Evolutionary conservation across 179 eudicot genomes (phyloP), one percentile per base, ranked within the genome.

Genomic region (Amaranthus tricolor): DNA sequence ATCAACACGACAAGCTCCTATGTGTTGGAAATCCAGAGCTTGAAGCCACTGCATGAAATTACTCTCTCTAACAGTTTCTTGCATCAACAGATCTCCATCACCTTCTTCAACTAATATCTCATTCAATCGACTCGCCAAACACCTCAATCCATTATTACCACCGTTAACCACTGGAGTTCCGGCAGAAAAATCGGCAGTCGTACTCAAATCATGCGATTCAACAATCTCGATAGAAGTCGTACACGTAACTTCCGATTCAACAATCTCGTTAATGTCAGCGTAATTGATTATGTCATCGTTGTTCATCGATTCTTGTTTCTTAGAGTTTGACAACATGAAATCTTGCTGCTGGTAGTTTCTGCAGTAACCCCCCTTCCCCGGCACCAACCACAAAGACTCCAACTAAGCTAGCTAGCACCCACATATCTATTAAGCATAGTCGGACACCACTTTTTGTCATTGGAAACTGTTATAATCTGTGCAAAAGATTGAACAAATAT

Each of bases 1-100:
- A 71, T 89, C 98, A 0, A 81, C 85, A 7, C 98, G 88, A 63
- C 98, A 93, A 44, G 98, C 98, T 20, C 98, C 98, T 85, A 89
- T 82, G 7, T 88, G 90, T 68, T 93, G 97, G 86, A 86, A 73
- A 86, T 93, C 95, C 59, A 89, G 65, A 12, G 95, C 95, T 78
- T 72, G 83, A 14, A 93, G 77, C 90, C 90, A 93, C 82, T 81
- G 88, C 67, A 89, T 6, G 52, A 86, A 79, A 47, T 82, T 78
- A 7, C 67, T 86, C 65, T 77, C 88, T 21, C 89, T 67, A 9
- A 78, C 86, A 75, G 74, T 68, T 59, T 80, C 85, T 58, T 80
- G 84, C 78, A 87, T 75, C 85, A 86, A 80, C 82, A 89, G 82
- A 86, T 89, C 93, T 49, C 85, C 91, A 40, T 87, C 89, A 4